Conservation (phyloP, 163 green algal species). For the Scenedesmus sp. region DNA sequence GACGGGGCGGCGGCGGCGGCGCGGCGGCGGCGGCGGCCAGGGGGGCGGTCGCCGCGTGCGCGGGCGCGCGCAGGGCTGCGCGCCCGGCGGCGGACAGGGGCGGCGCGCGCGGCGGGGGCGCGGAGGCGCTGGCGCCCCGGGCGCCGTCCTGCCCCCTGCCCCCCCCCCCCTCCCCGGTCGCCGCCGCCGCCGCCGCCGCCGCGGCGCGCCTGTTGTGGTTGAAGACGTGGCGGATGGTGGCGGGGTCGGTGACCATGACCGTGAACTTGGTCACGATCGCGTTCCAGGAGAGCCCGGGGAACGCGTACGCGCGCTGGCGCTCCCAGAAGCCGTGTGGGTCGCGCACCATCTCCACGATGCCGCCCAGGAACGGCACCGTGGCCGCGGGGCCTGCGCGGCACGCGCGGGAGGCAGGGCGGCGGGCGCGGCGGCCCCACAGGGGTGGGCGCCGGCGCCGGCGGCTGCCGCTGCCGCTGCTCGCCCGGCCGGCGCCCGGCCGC, state of each 20-base stretch:
- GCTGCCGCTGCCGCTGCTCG: neutral
- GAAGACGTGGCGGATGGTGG: constrained; percentile 72
- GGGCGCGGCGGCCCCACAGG: neutral
- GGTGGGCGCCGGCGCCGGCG: neutral
- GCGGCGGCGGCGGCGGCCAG: no score
- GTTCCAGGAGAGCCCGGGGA: constrained; percentile 74
- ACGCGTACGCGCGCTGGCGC: constrained; percentile 70
- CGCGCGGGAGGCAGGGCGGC: neutral
- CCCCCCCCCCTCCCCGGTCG: no score
- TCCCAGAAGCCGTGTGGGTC: constrained; percentile 90
- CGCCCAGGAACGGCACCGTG: constrained; percentile 76
- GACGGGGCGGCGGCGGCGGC: no score
- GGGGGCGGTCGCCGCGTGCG: no score
- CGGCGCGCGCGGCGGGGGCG: neutral
- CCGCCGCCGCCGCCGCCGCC: no score
- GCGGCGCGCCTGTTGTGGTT: constrained; percentile 58
- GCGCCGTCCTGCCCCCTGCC: neutral
- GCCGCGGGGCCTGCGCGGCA: constrained; percentile 60
- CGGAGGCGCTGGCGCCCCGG: neutral
- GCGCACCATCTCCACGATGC: constrained; percentile 85
- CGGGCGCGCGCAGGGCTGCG: no score
- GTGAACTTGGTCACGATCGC: constrained; percentile 82
- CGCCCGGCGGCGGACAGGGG: neutral
- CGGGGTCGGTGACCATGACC: constrained; percentile 83
- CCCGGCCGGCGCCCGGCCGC: no score